phyloP scores from a whole-genome alignment of 192 early-diverging fungal genomes.

The Entophlyctis luteolus region DNA sequence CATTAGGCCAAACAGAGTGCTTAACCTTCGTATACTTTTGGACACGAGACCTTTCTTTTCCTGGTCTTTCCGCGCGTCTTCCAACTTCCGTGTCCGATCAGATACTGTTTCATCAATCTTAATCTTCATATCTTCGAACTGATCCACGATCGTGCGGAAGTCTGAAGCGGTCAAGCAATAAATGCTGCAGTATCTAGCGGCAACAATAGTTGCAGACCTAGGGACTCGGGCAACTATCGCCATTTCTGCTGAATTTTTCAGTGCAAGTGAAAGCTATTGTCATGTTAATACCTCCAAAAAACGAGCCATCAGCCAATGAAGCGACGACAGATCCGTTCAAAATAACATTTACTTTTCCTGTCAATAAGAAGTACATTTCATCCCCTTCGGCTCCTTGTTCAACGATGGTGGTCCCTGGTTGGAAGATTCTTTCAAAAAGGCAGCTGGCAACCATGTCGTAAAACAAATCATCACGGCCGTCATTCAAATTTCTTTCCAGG shows the following conservation, averaged over 20 bases:
- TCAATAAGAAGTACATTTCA: slow-evolving; percentile 10
- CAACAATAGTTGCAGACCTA: background rate
- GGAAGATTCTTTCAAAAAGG: background rate
- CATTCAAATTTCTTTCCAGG: background rate
- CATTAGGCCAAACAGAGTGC: too few relatives aligned
- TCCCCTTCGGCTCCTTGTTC: background rate
- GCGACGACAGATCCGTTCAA: background rate
- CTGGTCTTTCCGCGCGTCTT: too few relatives aligned
- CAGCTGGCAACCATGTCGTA: background rate
- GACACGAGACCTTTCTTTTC: too few relatives aligned
- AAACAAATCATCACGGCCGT: background rate
- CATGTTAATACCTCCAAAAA: slow-evolving; percentile 23
- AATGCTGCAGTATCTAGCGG: background rate
- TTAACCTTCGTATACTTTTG: too few relatives aligned
- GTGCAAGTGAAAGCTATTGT: background rate
- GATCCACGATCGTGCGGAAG: background rate
- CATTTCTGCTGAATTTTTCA: background rate
- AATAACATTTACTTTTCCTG: background rate
- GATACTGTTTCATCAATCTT: too few relatives aligned
- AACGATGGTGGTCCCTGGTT: background rate
- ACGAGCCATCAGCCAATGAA: background rate
- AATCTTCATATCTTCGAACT: too few relatives aligned
- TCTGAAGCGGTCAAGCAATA: background rate
- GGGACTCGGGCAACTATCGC: slow-evolving; percentile 1
- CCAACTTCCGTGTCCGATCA: too few relatives aligned